Evolutionary conservation across 2,329 filamentous ascomycete genomes (phyloP), one percentile per base, ranked within the genome.

Genomic region (Trichoderma pleuroti): DNA sequence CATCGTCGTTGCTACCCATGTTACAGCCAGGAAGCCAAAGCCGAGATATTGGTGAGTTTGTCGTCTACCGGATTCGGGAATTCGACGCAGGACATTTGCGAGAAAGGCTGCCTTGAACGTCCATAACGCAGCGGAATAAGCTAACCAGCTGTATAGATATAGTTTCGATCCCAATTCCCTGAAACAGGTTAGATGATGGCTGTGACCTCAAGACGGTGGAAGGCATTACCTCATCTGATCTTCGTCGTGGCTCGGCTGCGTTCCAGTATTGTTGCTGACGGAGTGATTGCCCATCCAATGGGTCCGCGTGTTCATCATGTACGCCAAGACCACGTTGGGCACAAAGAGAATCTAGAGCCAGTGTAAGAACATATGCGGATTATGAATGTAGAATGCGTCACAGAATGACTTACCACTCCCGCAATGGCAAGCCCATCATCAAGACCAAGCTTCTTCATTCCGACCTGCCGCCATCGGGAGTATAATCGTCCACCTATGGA

Each of bases 101-200:
- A 71, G 68, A 32, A 73, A 60, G 26, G 71, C 71, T 10, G 72
- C 72, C 30, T 73, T 73, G 3, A 67, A 46, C 7, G 42, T 65
- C 71, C 72, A 73, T 21, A 72, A 21, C 18, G 68, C 52, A 12
- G 69, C 18, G 5, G 72, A 73, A 62, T 61, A 70, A 46, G 26
- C 59, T 56, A 70, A 12, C 72, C 72, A 73, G 30, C 52, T 57
- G 71, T 57, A 69, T 12, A 71, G 49, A 30, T 71, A 66, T 5
- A 73, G 34, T n/a, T 73, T 72, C n/a, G 68, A 72, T 42, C 70
- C 72, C 10, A 70, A 24, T 62, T 68, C 59, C 46, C 72, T 73
- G 52, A 5, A 42, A 12, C 21, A n/a, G 12, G 56, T 68, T 46
- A 70, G 46, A 12, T n/a, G 34, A 28, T 11, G 9, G 11, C 8